Percentiles rank a stretch among this genome's conserved stretches.
phyloP scores from a whole-genome alignment of 345 rosid species.

The Pelargonium nanum region DNA sequence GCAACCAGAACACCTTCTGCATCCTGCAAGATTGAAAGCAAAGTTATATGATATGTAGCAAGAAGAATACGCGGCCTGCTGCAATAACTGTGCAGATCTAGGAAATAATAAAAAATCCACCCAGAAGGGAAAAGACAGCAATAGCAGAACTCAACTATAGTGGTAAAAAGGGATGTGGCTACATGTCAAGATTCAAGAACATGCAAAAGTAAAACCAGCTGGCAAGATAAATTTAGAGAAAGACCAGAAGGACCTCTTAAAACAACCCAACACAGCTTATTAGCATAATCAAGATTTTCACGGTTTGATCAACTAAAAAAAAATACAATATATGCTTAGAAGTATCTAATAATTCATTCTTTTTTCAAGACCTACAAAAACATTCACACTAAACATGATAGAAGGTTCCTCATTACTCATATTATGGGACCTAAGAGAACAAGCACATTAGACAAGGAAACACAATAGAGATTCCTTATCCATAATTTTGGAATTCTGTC shows the following conservation, averaged over 20 bases:
- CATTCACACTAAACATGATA: too few relatives aligned
- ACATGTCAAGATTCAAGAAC: too few relatives aligned
- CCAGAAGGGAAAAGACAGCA: neutral
- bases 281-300: too few relatives aligned
- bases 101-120: neutral
- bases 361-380: neutral
- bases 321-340: too few relatives aligned
- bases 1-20: conserved; percentile 87
- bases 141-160: neutral
- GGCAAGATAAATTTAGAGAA: too few relatives aligned
- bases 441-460: neutral
- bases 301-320: too few relatives aligned
- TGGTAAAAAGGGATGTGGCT: neutral
- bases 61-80: neutral
- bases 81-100: neutral
- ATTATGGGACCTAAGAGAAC: neutral
- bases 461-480: neutral
- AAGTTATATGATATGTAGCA: conserved; percentile 5
- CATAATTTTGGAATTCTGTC: neutral
- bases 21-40: conserved; percentile 40
- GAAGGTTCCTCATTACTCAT: too few relatives aligned
- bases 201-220: too few relatives aligned
- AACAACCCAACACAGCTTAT: too few relatives aligned
- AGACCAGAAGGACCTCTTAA: too few relatives aligned
- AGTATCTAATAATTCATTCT: too few relatives aligned